These are phyloP conservation scores for Globisporangium iwayamae DNA, from an alignment of 352 stramenopile genomes.

Conservation along the genomic window DNA sequence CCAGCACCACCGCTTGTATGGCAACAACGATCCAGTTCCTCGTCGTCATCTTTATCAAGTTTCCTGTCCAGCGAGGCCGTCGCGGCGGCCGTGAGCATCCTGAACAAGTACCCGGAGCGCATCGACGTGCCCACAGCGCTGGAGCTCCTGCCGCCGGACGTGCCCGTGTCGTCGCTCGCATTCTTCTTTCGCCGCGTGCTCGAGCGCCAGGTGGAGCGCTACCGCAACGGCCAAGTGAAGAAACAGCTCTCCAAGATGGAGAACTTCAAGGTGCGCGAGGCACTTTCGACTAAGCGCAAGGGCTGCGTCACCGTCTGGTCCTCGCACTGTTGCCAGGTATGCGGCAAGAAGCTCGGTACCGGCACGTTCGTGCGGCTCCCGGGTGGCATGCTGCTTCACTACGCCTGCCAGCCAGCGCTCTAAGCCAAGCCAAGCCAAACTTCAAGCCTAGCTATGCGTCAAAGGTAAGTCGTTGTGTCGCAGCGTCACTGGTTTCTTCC, in stretches of 20 bases:
- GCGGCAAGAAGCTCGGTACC: slow-evolving; percentile 62
- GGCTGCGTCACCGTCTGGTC: slow-evolving; percentile 72
- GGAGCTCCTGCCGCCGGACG: slow-evolving; percentile 61
- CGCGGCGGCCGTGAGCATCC: slow-evolving; percentile 58
- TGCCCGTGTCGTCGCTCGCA: slow-evolving; percentile 44
- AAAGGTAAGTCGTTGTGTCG: slow-evolving; percentile 33
- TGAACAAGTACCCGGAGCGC: slow-evolving; percentile 81
- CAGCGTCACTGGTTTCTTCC: slow-evolving; percentile 63
- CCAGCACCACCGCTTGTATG: slow-evolving; percentile 27
- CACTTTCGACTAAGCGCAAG: slow-evolving; percentile 63
- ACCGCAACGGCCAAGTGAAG: slow-evolving; percentile 80
- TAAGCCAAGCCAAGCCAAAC: slow-evolving; percentile 1
- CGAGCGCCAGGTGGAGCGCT: slow-evolving; percentile 69
- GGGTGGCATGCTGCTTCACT: slow-evolving; percentile 60
- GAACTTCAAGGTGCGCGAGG: slow-evolving; percentile 75
- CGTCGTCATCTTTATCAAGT: not conserved
- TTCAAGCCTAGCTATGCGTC: not conserved
- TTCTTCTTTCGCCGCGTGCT: slow-evolving; percentile 70
- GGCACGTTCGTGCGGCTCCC: slow-evolving; percentile 73
- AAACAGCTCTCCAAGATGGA: slow-evolving; percentile 87
- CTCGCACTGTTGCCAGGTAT: slow-evolving; percentile 68
- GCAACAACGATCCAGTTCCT: slow-evolving; percentile 22
- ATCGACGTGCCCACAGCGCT: slow-evolving; percentile 79
- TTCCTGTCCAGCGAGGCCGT: slow-evolving; percentile 55
- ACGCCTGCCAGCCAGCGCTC: slow-evolving; percentile 53